Evolutionary conservation across 2,329 filamentous ascomycete species (phyloP).

Genomic region (Penicillium janthinellum): DNA sequence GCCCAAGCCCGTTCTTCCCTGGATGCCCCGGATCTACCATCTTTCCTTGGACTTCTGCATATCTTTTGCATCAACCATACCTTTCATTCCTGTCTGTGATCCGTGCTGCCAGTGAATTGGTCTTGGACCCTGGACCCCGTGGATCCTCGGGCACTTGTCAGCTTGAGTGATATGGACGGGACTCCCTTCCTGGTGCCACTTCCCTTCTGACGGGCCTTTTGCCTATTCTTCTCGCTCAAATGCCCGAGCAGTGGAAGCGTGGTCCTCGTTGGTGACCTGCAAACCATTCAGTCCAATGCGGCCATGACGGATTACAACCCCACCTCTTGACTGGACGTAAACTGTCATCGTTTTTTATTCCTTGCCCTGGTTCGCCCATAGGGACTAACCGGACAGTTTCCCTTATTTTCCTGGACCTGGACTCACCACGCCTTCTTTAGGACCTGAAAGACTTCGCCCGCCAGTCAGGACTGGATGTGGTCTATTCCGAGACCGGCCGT

Average conservation of each 20-base stretch:
- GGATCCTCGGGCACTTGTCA: constrained; percentile 8
- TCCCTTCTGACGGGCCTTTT: neutral
- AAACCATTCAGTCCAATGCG: constrained; percentile 8
- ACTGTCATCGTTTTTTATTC: constrained; percentile 2
- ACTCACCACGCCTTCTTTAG: constrained; percentile 86
- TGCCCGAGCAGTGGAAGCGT: constrained; percentile 2
- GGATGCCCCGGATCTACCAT: constrained; percentile 24
- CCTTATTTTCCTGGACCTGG: constrained; percentile 55
- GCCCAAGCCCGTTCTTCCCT: constrained; percentile 34
- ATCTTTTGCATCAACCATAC: neutral
- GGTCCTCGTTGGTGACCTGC: constrained; percentile 5
- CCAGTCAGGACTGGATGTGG: constrained; percentile 93
- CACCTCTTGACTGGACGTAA: constrained; percentile 21
- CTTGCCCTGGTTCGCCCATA: constrained; percentile 1
- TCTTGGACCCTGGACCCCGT: constrained; percentile 14
- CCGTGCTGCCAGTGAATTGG: constrained; percentile 10
- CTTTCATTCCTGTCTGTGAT: constrained; percentile 17
- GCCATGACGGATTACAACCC: constrained; percentile 22
- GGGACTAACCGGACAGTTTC: constrained; percentile 19
- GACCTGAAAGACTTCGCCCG: constrained; percentile 99
- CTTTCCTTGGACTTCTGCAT: constrained; percentile 8
- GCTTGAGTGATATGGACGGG: constrained; percentile 6
- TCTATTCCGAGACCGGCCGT: constrained; percentile 94
- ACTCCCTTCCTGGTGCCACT: neutral
- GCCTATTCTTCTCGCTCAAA: neutral